Base-by-base conservation (phyloP, 1,139 yeast species). In the Yamadazyma pseudoaaseri region DNA sequence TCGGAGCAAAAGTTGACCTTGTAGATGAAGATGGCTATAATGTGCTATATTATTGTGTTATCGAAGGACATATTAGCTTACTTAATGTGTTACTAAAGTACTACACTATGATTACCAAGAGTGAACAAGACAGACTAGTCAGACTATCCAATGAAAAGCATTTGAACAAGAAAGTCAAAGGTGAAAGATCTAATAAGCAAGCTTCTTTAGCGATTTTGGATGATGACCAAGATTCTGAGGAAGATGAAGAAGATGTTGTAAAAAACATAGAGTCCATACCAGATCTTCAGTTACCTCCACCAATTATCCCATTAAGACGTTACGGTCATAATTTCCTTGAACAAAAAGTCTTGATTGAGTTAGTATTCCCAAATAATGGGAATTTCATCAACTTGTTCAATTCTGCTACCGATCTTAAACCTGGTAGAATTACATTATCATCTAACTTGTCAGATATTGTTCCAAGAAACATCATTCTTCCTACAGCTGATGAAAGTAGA, bases 281-380 rank as follows among this genome's bases (percentile, higher is more conserved):
- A 0, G 96, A 87, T 49, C 71, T 92, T 38, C 79, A 89, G 22
- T 69, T 92, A 37, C 98, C 98, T 1, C 98, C 98, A 1, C 98
- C 98, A 8, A 87, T 92, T 35, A 78, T 92, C 31, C 98, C 98
- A 0, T 66, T 92, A 36, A 73, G 97, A 50, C 75, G 95, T 46
- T 92, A 92, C 53, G 98, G 98, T 6, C 98, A 92, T 61, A 92
- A 89, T 58, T 92, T 89, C 62, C 65, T 92, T 51, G 97, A 92
- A 51, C 86, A 83, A 53, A 87, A 86, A 51, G 87, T 86, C 3
- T 79, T 89, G 45, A 74, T 92, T 23, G 95, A 90, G 53, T 63
- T 92, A 29, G 72, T 78, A 3, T 79, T 81, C 41, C 76, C 87
- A 1, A 74, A 73, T 25, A 73, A 79, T 35, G 47, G 60, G 1